Evolutionary conservation across 83 land plant species (phyloP).

Genomic region (Thuja plicata): DNA sequence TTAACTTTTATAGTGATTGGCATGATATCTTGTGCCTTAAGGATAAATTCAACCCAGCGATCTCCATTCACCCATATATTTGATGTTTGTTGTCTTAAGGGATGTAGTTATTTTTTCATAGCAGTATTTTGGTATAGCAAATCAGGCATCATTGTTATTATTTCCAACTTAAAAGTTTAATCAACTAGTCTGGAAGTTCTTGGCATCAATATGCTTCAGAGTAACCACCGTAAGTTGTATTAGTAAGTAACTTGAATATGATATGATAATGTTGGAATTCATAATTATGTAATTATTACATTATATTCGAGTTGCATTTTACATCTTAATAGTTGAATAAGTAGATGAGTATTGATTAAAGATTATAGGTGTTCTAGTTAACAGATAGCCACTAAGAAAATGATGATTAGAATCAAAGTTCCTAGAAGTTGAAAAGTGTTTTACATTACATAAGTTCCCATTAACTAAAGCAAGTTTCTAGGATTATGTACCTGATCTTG

Average conservation of each 20-base stretch:
- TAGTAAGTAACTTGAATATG: neutral
- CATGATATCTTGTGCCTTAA: neutral
- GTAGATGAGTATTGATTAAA: neutral
- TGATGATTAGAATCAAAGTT: neutral
- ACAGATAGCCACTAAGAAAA: neutral
- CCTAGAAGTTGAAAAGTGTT: neutral
- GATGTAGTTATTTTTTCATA: neutral
- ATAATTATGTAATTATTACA: neutral
- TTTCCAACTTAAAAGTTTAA: neutral
- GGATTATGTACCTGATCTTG: neutral
- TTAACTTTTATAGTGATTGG: neutral
- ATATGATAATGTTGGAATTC: neutral
- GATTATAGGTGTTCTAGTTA: neutral
- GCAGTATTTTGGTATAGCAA: neutral
- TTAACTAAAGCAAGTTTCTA: neutral
- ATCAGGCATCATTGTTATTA: neutral
- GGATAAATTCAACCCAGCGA: neutral
- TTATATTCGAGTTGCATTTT: neutral
- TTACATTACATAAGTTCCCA: neutral
- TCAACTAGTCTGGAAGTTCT: neutral
- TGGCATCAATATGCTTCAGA: neutral
- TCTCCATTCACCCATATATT: neutral
- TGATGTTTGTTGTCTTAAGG: conserved; percentile 5
- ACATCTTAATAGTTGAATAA: neutral
- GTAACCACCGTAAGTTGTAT: neutral